phyloP scores from a whole-genome alignment of 2,329 filamentous ascomycete species.

The Pochonia chlamydosporia region DNA sequence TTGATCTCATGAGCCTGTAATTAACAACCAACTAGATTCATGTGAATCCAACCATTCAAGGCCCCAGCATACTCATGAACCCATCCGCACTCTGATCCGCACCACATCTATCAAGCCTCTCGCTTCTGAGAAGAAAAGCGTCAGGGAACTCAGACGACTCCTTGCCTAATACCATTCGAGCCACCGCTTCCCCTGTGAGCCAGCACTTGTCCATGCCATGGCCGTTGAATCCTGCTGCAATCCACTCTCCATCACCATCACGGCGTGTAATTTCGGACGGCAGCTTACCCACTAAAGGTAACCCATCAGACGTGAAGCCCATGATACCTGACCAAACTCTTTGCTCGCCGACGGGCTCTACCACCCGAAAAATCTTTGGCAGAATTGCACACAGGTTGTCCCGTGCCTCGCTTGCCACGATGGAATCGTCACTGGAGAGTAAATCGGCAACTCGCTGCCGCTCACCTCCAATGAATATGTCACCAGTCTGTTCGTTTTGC shows the following conservation, averaged over 20 bases:
- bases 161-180: slow-evolving; percentile 17
- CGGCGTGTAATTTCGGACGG: slow-evolving; percentile 19
- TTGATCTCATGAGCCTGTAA: too few relatives aligned
- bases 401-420: slow-evolving; percentile 26
- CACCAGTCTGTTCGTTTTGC: slow-evolving; percentile 22
- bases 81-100: too few relatives aligned
- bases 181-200: slow-evolving; percentile 37
- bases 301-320: slow-evolving; percentile 35
- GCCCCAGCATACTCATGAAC: too few relatives aligned
- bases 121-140: too few relatives aligned
- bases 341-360: slow-evolving; percentile 22
- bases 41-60: too few relatives aligned
- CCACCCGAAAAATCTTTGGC: slow-evolving; percentile 27
- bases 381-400: slow-evolving; percentile 30
- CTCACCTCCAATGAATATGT: slow-evolving; percentile 48
- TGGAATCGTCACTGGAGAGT: slow-evolving; percentile 40
- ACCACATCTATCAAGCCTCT: too few relatives aligned
- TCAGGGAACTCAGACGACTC: slow-evolving; percentile 15
- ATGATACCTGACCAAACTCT: slow-evolving; percentile 45
- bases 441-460: slow-evolving; percentile 31
- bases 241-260: slow-evolving; percentile 33
- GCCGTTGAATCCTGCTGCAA: slow-evolving; percentile 40
- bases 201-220: slow-evolving; percentile 47
- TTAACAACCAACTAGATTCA: too few relatives aligned
- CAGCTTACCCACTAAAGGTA: slow-evolving; percentile 42